These are phyloP conservation scores for Cutaneotrichosporon dermatis DNA, from an alignment of 1,284 basidiomycete genomes.

Conservation along the genomic window DNA sequence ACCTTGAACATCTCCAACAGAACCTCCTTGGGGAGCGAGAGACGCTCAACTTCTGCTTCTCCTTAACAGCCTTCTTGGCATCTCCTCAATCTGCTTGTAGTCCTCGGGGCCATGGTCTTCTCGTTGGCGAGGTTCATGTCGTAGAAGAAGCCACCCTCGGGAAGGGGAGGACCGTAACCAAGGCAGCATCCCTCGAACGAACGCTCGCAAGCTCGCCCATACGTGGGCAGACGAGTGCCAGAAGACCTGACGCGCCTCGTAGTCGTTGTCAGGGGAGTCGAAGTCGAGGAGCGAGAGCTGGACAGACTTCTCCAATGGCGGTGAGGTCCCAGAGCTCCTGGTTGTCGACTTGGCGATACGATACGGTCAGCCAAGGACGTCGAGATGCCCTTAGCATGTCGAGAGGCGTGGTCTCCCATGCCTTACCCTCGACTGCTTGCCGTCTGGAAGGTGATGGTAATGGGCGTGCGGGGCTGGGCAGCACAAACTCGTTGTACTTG, in stretches of 20 bases:
- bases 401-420: constrained; percentile 97
- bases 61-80: constrained; percentile 88
- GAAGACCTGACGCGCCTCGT: constrained; percentile 85
- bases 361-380: constrained; percentile 83
- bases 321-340: constrained; percentile 91
- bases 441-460: constrained; percentile 85
- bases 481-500: constrained; percentile 73
- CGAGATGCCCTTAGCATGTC: constrained; percentile 82
- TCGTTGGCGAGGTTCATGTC: constrained; percentile 66
- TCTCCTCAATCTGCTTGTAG: constrained; percentile 83
- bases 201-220: constrained; percentile 96
- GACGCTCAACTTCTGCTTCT: constrained; percentile 93
- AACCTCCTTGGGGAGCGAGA: constrained; percentile 88
- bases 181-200: constrained; percentile 93
- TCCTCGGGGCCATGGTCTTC: constrained; percentile 74
- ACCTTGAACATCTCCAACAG: constrained; percentile 95
- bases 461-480: constrained; percentile 82
- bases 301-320: constrained; percentile 77
- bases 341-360: constrained; percentile 82
- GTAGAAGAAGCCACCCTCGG: constrained; percentile 99
- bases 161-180: constrained; percentile 88
- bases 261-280: constrained; percentile 76
- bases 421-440: constrained; percentile 74
- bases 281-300: constrained; percentile 88
- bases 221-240: constrained; percentile 99